These are phyloP conservation scores for Boletus subluridellus DNA, from an alignment of 1,284 basidiomycete species.

Conservation along the genomic window DNA sequence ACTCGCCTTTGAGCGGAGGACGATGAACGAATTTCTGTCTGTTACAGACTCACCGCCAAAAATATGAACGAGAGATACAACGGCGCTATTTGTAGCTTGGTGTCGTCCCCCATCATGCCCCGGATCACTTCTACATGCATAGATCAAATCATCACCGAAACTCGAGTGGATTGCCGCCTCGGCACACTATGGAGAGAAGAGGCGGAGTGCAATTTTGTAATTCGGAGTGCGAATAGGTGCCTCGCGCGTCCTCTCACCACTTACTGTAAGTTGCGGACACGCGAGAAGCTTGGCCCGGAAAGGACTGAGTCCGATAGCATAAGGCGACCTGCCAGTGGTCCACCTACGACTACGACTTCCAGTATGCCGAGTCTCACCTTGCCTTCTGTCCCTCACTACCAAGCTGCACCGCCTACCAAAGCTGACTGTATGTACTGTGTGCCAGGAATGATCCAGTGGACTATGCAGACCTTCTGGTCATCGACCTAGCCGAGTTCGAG, in stretches of 20 bases:
- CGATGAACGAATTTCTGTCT: neutral
- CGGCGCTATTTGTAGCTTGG: neutral
- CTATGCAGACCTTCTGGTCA: slow-evolving; percentile 62
- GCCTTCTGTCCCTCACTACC: slow-evolving; percentile 24
- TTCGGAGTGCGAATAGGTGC: neutral
- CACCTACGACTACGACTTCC: too few relatives aligned
- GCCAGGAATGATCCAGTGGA: slow-evolving; percentile 43
- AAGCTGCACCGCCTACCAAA: slow-evolving; percentile 22
- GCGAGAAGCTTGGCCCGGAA: neutral
- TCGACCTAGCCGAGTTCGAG: slow-evolving; percentile 56
- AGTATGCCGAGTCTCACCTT: slow-evolving; percentile 20
- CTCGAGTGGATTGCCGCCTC: too few relatives aligned
- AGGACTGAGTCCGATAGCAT: too few relatives aligned
- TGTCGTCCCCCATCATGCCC: neutral
- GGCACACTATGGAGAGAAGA: too few relatives aligned
- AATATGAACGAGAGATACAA: neutral
- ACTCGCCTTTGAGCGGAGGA: neutral
- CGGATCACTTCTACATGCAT: too few relatives aligned
- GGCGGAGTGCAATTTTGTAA: too few relatives aligned
- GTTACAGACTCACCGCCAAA: neutral
- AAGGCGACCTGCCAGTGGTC: too few relatives aligned
- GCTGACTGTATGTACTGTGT: slow-evolving; percentile 17
- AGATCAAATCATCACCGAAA: too few relatives aligned
- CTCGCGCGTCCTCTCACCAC: neutral
- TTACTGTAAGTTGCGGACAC: neutral